phyloP scores from a whole-genome alignment of 768 basidiomycete genomes.

The Leccinum aurantiacum region DNA sequence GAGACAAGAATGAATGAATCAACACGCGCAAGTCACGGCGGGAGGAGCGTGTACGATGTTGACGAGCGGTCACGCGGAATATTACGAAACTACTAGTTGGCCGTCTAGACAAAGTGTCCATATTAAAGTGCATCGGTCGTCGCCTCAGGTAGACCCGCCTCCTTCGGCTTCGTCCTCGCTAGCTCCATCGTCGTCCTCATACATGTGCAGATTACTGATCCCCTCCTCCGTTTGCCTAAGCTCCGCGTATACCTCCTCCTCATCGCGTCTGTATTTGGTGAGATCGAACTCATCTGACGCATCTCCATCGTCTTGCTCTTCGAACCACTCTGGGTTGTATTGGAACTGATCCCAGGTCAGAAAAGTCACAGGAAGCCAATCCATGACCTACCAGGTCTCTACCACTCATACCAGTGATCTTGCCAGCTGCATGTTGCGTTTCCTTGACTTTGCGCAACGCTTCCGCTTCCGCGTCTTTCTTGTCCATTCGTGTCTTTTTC shows the following conservation, averaged over 20 bases:
- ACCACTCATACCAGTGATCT: constrained; percentile 91
- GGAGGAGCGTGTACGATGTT: not conserved
- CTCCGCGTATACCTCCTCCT: constrained; percentile 31
- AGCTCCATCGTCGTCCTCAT: constrained; percentile 21
- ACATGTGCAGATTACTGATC: constrained; percentile 17
- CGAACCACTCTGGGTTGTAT: constrained; percentile 95
- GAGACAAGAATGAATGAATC: not conserved
- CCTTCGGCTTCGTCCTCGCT: constrained; percentile 6
- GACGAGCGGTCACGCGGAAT: constrained; percentile 11
- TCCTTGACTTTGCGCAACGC: constrained; percentile 82
- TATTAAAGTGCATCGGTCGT: not conserved
- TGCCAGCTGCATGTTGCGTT: constrained; percentile 78
- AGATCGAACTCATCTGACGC: constrained; percentile 57
- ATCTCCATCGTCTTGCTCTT: constrained; percentile 60
- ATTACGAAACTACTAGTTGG: constrained; percentile 20
- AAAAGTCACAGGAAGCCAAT: constrained; percentile 1
- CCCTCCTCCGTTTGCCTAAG: constrained; percentile 22
- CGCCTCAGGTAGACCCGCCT: not conserved
- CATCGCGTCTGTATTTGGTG: constrained; percentile 51
- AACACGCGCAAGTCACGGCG: constrained; percentile 2
- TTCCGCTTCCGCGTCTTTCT: constrained; percentile 89
- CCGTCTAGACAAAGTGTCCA: not conserved
- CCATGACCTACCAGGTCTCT: constrained; percentile 74
- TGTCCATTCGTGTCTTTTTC: constrained; percentile 95
- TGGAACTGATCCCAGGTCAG: constrained; percentile 61